Evolutionary conservation across 2,329 filamentous ascomycete genomes (phyloP).

Genomic region (Aspergillus transmontanensis): DNA sequence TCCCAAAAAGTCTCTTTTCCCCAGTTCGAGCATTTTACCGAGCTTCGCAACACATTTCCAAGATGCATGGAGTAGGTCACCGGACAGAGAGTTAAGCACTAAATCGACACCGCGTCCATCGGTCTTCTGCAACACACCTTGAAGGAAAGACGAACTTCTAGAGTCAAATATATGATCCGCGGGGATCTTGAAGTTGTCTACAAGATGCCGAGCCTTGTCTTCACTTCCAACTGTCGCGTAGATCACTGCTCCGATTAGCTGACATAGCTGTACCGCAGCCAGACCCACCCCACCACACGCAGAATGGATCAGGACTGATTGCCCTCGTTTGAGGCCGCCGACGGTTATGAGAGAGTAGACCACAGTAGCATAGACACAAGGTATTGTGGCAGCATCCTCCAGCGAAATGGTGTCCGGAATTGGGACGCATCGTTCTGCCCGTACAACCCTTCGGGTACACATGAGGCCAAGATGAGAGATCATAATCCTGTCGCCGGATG

Average conservation of each 20-base stretch:
- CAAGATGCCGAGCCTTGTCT: conserved; percentile 25
- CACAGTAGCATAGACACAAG: conserved; percentile 23
- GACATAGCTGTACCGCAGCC: conserved; percentile 29
- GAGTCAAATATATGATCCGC: conserved; percentile 28
- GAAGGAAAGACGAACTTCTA: conserved; percentile 21
- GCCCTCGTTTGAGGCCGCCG: conserved; percentile 23
- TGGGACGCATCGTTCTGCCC: conserved; percentile 14
- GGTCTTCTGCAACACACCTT: conserved; percentile 20
- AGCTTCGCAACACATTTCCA: conserved; percentile 35
- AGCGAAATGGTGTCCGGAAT: conserved; percentile 20
- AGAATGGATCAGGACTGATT: conserved; percentile 33
- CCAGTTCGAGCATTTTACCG: conserved; percentile 33
- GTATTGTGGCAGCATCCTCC: conserved; percentile 23
- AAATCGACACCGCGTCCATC: conserved; percentile 27
- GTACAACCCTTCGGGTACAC: conserved; percentile 14
- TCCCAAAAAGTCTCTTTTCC: conserved; percentile 29
- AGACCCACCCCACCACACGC: conserved; percentile 31
- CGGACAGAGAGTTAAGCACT: conserved; percentile 32
- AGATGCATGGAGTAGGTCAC: conserved; percentile 29
- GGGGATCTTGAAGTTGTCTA: conserved; percentile 21
- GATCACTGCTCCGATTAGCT: conserved; percentile 27
- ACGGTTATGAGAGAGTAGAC: conserved; percentile 26
- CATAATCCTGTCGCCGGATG: conserved; percentile 35
- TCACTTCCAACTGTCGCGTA: conserved; percentile 28
- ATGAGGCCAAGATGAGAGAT: conserved; percentile 8